Evolutionary conservation across 2,329 filamentous ascomycete species (phyloP).

Genomic region (Talaromyces sp.): DNA sequence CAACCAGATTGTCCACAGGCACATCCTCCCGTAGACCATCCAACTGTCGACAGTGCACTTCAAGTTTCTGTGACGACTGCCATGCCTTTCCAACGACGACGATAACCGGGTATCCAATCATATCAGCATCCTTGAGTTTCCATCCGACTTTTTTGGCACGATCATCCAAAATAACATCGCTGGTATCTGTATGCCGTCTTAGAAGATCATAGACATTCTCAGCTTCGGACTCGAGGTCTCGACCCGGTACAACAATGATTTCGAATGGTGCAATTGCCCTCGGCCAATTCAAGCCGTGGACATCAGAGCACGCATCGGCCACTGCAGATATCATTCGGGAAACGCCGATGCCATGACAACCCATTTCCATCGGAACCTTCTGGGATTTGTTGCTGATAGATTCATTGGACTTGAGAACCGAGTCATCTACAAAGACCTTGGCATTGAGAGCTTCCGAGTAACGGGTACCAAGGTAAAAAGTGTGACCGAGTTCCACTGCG

Average conservation of each 20-base stretch:
- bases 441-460: conserved; percentile 76
- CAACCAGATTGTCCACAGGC: conserved; percentile 48
- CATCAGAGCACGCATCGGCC: conserved; percentile 70
- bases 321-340: conserved; percentile 86
- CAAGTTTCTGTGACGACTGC: conserved; percentile 57
- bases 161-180: conserved; percentile 73
- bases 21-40: conserved; percentile 59
- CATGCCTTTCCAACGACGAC: conserved; percentile 74
- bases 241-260: conserved; percentile 61
- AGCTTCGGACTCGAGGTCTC: conserved; percentile 48
- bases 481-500: conserved; percentile 89
- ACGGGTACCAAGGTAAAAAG: conserved; percentile 86
- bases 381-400: conserved; percentile 27
- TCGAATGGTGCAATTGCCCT: conserved; percentile 81
- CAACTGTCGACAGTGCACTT: conserved; percentile 74
- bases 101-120: conserved; percentile 82
- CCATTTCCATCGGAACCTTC: conserved; percentile 74
- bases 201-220: conserved; percentile 64
- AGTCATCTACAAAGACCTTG: conserved; percentile 50
- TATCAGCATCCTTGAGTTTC: conserved; percentile 87
- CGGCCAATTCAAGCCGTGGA: conserved; percentile 81
- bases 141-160: conserved; percentile 65
- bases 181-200: conserved; percentile 21
- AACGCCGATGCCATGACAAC: conserved; percentile 92
- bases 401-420: conserved; percentile 21